Conservation (phyloP, 2,329 filamentous ascomycete species). For the Stagonosporopsis tanaceti region DNA sequence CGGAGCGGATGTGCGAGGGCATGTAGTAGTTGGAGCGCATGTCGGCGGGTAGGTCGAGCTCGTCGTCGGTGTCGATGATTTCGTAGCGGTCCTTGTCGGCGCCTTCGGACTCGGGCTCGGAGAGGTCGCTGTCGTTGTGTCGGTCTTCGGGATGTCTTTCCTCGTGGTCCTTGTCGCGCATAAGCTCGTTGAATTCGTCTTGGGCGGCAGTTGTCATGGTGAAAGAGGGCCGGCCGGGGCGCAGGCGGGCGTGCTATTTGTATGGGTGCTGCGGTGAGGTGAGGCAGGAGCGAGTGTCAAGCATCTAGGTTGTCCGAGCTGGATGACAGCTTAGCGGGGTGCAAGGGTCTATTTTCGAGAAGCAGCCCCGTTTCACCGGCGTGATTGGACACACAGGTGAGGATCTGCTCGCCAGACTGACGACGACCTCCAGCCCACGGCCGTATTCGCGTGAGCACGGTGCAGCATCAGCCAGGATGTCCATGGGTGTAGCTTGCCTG, state of each 20-base stretch:
- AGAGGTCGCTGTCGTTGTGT: slow-evolving; percentile 66
- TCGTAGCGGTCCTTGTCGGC: slow-evolving; percentile 64
- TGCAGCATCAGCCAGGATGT: slow-evolving; percentile 10
- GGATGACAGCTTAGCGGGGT: slow-evolving; percentile 25
- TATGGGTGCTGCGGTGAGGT: slow-evolving; percentile 22
- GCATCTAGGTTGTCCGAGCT: slow-evolving; percentile 13
- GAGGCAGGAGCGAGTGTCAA: slow-evolving; percentile 12
- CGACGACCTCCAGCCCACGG: slow-evolving; percentile 18
- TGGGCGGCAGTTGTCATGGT: slow-evolving; percentile 57
- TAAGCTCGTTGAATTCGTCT: slow-evolving; percentile 61
- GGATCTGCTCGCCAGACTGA: slow-evolving; percentile 15
- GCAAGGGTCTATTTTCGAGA: slow-evolving; percentile 22
- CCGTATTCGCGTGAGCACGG: slow-evolving; percentile 7
- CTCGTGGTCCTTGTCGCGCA: slow-evolving; percentile 56
- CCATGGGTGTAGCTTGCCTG: slow-evolving; percentile 19
- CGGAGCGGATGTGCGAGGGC: slow-evolving; percentile 69
- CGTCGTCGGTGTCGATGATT: slow-evolving; percentile 62
- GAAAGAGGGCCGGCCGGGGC: slow-evolving; percentile 24
- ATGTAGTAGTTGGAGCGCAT: slow-evolving; percentile 66
- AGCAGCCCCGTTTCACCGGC: slow-evolving; percentile 22
- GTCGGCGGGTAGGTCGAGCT: slow-evolving; percentile 55
- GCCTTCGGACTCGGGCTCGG: slow-evolving; percentile 63
- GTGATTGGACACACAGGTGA: slow-evolving; percentile 32
- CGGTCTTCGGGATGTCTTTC: slow-evolving; percentile 59
- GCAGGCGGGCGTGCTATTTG: slow-evolving; percentile 17